phyloP scores from a whole-genome alignment of 257 asterid species.

The Lycium barbarum region DNA sequence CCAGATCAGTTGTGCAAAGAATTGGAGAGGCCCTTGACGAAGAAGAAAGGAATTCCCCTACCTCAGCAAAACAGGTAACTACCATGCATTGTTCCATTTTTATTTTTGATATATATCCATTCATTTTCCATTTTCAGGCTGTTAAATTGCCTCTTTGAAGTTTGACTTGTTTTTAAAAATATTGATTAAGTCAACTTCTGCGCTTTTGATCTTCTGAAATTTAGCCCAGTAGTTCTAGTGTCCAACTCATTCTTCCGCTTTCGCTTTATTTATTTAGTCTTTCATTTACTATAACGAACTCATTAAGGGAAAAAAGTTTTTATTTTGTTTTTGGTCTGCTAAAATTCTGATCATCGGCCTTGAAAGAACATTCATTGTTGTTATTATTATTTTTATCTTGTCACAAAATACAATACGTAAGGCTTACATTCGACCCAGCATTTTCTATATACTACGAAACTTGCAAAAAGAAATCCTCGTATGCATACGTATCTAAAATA shows the following conservation, averaged over 20 bases:
- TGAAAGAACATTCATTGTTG: not conserved
- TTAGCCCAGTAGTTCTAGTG: not conserved
- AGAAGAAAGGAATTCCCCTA: constrained; percentile 72
- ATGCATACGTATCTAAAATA: not conserved
- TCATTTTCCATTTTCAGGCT: not conserved
- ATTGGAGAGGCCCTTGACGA: constrained; percentile 96
- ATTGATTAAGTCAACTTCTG: not conserved
- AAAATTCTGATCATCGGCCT: not conserved
- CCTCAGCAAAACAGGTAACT: constrained; percentile 68
- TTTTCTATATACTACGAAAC: not conserved
- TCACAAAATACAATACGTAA: not conserved
- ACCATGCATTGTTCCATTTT: not conserved
- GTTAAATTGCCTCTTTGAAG: not conserved
- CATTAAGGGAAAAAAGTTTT: not conserved
- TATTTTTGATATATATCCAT: not conserved
- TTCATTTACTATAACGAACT: not conserved
- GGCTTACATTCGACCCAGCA: not conserved
- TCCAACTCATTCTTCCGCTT: not conserved
- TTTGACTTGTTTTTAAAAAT: not conserved
- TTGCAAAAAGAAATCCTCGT: not conserved
- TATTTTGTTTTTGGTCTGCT: not conserved
- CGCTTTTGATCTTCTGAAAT: not conserved
- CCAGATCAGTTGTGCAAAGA: constrained; percentile 92
- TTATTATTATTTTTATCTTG: not conserved
- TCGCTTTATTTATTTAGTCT: not conserved